Evolutionary conservation across 2,329 filamentous ascomycete species (phyloP).

Genomic region (Ceratocystis ficicola): DNA sequence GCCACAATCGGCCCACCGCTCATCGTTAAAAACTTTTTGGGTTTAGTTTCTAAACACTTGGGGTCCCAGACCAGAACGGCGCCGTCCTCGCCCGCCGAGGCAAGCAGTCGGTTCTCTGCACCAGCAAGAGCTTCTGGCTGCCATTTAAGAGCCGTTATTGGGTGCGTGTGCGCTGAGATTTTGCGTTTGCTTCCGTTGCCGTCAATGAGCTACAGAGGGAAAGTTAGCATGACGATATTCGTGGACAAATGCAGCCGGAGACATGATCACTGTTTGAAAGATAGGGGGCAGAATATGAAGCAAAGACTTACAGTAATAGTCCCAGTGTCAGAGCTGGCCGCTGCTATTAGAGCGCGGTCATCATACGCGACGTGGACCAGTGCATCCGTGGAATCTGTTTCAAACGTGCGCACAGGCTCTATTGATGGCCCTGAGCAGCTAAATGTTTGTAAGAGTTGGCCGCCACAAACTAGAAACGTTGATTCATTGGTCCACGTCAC

Average conservation of each 20-base stretch:
- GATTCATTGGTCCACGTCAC: conserved; percentile 47
- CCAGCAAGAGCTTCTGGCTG: conserved; percentile 36
- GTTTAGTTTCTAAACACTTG: conserved; percentile 41
- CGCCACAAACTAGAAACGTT: conserved; percentile 48
- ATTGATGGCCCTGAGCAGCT: conserved; percentile 38
- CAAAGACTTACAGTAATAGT: conserved; percentile 44
- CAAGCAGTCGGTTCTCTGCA: conserved; percentile 44
- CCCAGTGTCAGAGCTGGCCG: conserved; percentile 45
- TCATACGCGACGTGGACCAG: conserved; percentile 48
- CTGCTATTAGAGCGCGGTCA: conserved; percentile 42
- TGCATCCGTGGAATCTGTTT: conserved; percentile 41
- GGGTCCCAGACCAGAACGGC: conserved; percentile 53
- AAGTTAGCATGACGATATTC: conserved; percentile 10
- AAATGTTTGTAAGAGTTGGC: conserved; percentile 41
- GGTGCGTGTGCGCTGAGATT: conserved; percentile 47
- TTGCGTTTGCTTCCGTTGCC: conserved; percentile 41
- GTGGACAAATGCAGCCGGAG: background rate
- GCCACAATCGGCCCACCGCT: conserved; percentile 42
- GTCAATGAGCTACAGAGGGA: conserved; percentile 40
- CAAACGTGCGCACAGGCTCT: conserved; percentile 37
- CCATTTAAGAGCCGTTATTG: conserved; percentile 48
- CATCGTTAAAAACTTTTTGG: conserved; percentile 51
- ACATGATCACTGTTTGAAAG: background rate
- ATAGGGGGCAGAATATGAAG: background rate
- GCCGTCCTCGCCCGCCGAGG: conserved; percentile 50